These are phyloP conservation scores for Solanum lycopersicoides DNA, from an alignment of 257 asterid genomes.

Conservation along the genomic window DNA sequence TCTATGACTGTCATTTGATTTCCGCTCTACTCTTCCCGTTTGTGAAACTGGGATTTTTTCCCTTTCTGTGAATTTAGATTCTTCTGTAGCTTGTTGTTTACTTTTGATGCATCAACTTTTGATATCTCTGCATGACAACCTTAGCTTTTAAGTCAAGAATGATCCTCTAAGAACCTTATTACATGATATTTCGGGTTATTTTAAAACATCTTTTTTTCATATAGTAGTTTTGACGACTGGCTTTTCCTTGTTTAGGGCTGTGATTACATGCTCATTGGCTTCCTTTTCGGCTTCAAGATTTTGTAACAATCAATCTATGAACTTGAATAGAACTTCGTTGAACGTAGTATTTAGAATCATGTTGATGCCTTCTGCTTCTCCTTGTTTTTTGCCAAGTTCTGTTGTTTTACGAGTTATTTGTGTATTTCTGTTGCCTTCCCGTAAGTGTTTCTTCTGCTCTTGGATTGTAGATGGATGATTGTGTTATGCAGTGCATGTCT, in stretches of 20 bases:
- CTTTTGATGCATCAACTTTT: neutral
- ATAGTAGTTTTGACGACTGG: conserved; percentile 18
- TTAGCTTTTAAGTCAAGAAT: neutral
- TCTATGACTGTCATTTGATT: neutral
- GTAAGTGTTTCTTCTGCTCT: conserved; percentile 11
- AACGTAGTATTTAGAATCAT: neutral
- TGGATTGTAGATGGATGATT: conserved; percentile 56
- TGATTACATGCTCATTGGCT: conserved; percentile 20
- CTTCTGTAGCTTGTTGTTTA: neutral
- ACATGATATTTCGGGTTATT: neutral
- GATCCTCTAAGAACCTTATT: neutral
- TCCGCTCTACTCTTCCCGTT: neutral
- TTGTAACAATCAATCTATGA: neutral
- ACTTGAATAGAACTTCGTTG: neutral
- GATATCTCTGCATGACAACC: neutral
- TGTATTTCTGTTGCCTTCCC: neutral
- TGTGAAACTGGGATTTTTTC: neutral
- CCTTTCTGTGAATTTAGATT: neutral
- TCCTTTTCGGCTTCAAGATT: conserved; percentile 32
- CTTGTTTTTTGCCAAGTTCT: neutral
- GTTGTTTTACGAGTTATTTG: neutral
- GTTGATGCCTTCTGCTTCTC: neutral
- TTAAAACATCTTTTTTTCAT: neutral
- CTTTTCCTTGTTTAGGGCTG: conserved; percentile 46
- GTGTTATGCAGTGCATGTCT: conserved; percentile 37